A percentile compares a stretch with the other conserved stretches of the same genome.
phyloP scores from a whole-genome alignment of 2,329 filamentous ascomycete species.

The Aschersonia sp. region DNA sequence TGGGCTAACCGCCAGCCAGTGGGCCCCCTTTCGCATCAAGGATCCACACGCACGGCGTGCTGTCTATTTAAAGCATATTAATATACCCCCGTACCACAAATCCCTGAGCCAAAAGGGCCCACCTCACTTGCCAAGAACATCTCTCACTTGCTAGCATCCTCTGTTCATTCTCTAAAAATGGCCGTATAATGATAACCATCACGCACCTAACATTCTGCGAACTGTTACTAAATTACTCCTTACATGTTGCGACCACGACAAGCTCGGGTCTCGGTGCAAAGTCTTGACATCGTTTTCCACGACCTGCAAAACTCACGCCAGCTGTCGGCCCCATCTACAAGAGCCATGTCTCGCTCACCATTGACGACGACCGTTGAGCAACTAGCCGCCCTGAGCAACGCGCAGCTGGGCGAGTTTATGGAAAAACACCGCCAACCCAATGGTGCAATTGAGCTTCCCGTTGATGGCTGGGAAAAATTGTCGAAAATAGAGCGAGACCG shows the following conservation, averaged over 20 bases:
- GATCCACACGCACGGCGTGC: too few relatives aligned
- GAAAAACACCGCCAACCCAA: slow-evolving; percentile 5
- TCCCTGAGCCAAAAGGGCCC: neutral
- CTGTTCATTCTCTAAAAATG: neutral
- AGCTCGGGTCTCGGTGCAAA: too few relatives aligned
- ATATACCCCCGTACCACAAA: neutral
- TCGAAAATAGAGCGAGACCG: slow-evolving; percentile 5
- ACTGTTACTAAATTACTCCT: too few relatives aligned
- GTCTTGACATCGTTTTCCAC: too few relatives aligned
- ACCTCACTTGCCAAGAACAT: neutral
- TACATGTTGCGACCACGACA: too few relatives aligned
- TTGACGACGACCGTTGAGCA: neutral
- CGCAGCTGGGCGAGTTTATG: slow-evolving; percentile 8
- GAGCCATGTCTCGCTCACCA: neutral
- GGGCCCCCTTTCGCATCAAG: neutral
- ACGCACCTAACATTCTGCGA: neutral
- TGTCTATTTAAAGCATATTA: neutral
- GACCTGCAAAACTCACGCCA: too few relatives aligned
- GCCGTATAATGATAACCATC: neutral
- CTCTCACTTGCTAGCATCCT: neutral
- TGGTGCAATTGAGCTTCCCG: slow-evolving; percentile 5
- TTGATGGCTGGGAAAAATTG: slow-evolving; percentile 6
- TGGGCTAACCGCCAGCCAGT: neutral
- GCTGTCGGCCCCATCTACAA: too few relatives aligned
- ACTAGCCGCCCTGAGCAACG: slow-evolving; percentile 6